These are phyloP conservation scores for Gloeophyllum trabeum DNA, from an alignment of 768 basidiomycete species.

Conservation along the genomic window DNA sequence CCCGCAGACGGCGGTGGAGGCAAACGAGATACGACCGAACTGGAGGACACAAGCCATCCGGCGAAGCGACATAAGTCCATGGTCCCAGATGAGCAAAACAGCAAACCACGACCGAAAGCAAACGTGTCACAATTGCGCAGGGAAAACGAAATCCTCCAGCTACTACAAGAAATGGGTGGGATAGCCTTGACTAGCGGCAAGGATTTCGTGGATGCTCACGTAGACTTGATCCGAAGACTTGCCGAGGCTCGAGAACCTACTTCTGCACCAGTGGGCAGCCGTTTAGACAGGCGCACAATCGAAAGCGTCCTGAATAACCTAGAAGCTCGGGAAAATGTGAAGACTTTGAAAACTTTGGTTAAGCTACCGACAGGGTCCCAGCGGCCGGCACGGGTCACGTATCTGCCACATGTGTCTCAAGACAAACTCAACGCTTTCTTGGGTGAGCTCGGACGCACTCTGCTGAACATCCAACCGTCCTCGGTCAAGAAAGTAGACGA, in stretches of 20 bases:
- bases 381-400: conserved; percentile 50
- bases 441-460: conserved; percentile 31
- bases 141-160: conserved; percentile 66
- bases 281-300: conserved; percentile 66
- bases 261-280: conserved; percentile 57
- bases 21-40: no score
- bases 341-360: conserved; percentile 56
- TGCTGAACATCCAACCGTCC: conserved; percentile 19
- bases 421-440: conserved; percentile 50
- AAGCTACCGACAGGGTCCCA: conserved; percentile 45
- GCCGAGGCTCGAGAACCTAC: conserved; percentile 51
- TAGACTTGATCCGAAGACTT: conserved; percentile 47
- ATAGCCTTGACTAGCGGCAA: conserved; percentile 54
- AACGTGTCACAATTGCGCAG: conserved; percentile 74
- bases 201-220: conserved; percentile 61
- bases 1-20: no score
- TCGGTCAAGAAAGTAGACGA: conserved; percentile 41
- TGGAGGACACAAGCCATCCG: no score
- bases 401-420: conserved; percentile 48
- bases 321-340: conserved; percentile 57
- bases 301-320: conserved; percentile 46
- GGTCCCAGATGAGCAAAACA: conserved; percentile 1
- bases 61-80: conserved; percentile 11
- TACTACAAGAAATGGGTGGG: conserved; percentile 57
- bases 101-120: conserved; percentile 19